phyloP scores from a whole-genome alignment of 306 rosid species.

The Cucumis hystrix region DNA sequence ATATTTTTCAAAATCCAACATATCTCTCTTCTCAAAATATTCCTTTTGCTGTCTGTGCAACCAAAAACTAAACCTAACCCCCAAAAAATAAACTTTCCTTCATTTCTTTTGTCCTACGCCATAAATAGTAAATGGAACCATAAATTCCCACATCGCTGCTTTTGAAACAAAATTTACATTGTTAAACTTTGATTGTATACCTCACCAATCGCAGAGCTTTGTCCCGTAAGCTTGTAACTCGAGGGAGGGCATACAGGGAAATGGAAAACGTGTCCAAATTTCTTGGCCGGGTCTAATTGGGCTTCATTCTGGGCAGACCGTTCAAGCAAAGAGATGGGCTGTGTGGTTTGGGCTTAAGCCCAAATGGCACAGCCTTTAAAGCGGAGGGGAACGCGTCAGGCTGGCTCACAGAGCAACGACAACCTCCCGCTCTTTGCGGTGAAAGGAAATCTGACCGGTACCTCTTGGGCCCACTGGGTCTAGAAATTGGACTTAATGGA shows the following conservation, averaged over 20 bases:
- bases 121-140: background rate
- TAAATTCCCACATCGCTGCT: background rate
- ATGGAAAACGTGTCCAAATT: background rate
- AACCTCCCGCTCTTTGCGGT: conserved; percentile 13
- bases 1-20: background rate
- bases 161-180: fast-evolving
- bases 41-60: background rate
- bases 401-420: conserved; percentile 23
- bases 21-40: background rate
- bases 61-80: background rate
- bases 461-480: background rate
- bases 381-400: conserved; percentile 14
- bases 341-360: background rate
- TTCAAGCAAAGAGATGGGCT: background rate
- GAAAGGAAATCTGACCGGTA: conserved; percentile 6
- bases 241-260: background rate
- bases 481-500: background rate
- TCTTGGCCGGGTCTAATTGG: fast-evolving
- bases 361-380: background rate
- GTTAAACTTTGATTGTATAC: fast-evolving
- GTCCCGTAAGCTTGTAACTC: background rate
- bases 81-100: background rate
- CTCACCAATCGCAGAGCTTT: fast-evolving
- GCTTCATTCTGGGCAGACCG: background rate
- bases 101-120: background rate